Conservation (phyloP, 2,329 filamentous ascomycete genomes). For the Cadophora sp. region DNA sequence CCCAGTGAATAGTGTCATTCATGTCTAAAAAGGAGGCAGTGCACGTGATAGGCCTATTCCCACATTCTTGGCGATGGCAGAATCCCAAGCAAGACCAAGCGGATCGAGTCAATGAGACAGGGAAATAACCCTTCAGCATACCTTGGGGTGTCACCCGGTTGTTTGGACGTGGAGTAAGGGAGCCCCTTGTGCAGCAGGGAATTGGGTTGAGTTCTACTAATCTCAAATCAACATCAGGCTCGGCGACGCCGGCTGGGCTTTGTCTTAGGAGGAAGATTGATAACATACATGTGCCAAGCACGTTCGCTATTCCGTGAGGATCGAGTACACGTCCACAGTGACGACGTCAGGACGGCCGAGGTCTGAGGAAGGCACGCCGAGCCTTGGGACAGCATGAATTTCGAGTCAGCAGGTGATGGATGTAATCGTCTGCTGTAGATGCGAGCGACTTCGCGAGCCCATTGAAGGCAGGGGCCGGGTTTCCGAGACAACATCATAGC, state of each 20-base stretch:
- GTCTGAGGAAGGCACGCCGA: constrained; percentile 3
- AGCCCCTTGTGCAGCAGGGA: constrained; percentile 5
- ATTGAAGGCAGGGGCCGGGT: constrained; percentile 16
- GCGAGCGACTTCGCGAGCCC: constrained; percentile 13
- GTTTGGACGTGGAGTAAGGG: constrained; percentile 25
- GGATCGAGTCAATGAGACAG: not conserved
- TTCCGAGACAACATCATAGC: constrained; percentile 8
- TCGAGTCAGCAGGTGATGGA: constrained; percentile 14
- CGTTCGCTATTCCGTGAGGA: constrained; percentile 10
- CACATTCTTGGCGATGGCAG: not conserved
- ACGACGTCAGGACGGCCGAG: not conserved
- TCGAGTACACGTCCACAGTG: constrained; percentile 15
- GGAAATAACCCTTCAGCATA: constrained; percentile 14
- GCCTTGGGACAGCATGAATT: constrained; percentile 11
- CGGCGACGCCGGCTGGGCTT: constrained; percentile 7
- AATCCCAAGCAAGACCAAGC: not conserved
- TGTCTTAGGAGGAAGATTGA: not conserved
- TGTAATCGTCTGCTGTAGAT: not conserved
- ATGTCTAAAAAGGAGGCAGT: not conserved
- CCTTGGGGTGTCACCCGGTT: constrained; percentile 13
- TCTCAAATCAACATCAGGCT: constrained; percentile 21
- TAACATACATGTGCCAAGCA: constrained; percentile 16
- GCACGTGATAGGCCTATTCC: not conserved
- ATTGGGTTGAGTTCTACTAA: constrained; percentile 19
- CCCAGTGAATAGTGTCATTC: not conserved